These are phyloP conservation scores for Ascochyta lentis DNA, from an alignment of 2,329 filamentous ascomycete species.

Conservation along the genomic window DNA sequence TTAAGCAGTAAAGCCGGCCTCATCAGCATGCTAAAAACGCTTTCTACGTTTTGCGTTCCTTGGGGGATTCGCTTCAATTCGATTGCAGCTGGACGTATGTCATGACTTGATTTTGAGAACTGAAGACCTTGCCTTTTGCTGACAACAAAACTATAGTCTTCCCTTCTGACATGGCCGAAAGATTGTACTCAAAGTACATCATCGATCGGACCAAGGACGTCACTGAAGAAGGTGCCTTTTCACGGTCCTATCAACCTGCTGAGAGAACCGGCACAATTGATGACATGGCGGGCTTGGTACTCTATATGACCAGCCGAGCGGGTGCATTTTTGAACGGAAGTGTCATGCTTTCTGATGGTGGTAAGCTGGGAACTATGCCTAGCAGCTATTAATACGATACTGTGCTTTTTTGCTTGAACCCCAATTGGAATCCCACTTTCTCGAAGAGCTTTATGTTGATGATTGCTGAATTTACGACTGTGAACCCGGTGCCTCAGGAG, in stretches of 20 bases:
- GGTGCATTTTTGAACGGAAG: not conserved
- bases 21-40: not conserved
- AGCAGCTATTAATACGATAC: not conserved
- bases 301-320: not conserved
- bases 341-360: not conserved
- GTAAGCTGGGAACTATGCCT: not conserved
- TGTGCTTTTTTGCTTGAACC: too few relatives aligned
- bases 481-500: too few relatives aligned
- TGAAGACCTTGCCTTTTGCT: not conserved
- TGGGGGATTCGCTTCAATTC: not conserved
- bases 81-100: not conserved
- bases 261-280: not conserved
- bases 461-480: too few relatives aligned
- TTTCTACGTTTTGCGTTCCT: not conserved
- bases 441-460: too few relatives aligned
- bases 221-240: not conserved
- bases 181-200: not conserved
- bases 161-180: not conserved
- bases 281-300: not conserved
- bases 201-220: not conserved
- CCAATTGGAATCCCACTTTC: too few relatives aligned
- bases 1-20: not conserved
- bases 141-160: not conserved
- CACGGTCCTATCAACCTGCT: not conserved
- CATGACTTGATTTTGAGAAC: too few relatives aligned